A percentile compares a stretch with the other conserved stretches of the same genome.
These are phyloP conservation scores for Rhynchosporium graminicola DNA, from an alignment of 2,329 filamentous ascomycete genomes.

Conservation along the genomic window DNA sequence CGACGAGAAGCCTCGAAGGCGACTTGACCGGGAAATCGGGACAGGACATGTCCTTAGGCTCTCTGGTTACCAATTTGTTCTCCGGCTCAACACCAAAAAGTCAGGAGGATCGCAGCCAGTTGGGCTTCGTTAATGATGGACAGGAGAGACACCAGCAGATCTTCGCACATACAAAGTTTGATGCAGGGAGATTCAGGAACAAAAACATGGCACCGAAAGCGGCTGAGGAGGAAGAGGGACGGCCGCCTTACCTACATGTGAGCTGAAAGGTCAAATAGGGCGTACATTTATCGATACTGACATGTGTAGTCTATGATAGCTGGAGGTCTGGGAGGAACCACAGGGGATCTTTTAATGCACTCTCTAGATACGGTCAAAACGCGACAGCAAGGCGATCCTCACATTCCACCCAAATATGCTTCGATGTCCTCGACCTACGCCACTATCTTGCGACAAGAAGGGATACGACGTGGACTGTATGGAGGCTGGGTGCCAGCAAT, in stretches of 20 bases:
- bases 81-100: constrained; percentile 41
- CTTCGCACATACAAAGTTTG: constrained; percentile 40
- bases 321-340: constrained; percentile 87
- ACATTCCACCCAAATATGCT: constrained; percentile 88
- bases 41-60: constrained; percentile 58
- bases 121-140: constrained; percentile 43
- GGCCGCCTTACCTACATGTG: constrained; percentile 66
- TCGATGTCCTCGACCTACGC: constrained; percentile 88
- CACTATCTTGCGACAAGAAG: constrained; percentile 92
- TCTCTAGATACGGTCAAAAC: constrained; percentile 98
- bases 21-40: constrained; percentile 32
- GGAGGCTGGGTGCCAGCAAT: constrained; percentile 92
- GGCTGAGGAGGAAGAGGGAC: constrained; percentile 52
- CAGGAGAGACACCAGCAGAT: constrained; percentile 37
- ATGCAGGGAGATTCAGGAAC: constrained; percentile 30
- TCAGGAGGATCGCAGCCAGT: constrained; percentile 33
- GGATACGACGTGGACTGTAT: constrained; percentile 81
- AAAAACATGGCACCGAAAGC: constrained; percentile 39
- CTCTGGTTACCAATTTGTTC: constrained; percentile 54
- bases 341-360: constrained; percentile 97
- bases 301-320: constrained; percentile 81
- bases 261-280: constrained; percentile 38
- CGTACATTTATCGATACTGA: constrained; percentile 26
- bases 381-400: constrained; percentile 92
- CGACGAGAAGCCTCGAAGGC: constrained; percentile 26